Evolutionary conservation across 768 basidiomycete genomes (phyloP), one percentile per base, ranked within the genome.

Genomic region (Mycena amicta): DNA sequence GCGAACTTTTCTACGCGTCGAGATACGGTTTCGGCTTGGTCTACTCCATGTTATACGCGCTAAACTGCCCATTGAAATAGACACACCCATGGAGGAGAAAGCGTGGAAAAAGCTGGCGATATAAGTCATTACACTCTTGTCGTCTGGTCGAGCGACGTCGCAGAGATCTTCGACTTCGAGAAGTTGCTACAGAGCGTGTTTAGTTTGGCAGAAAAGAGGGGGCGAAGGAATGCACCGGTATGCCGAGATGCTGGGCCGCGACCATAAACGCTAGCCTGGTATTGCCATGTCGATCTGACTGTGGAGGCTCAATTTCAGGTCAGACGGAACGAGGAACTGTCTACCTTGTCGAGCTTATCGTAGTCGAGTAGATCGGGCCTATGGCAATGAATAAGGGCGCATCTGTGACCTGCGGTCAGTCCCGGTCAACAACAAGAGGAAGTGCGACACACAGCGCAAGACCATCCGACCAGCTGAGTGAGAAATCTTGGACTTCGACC

Each of bases 41-140:
- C 96, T 97, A 62, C 23, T 45, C 8, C 11, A 23, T 20, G 33
- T 49, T 15, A 41, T 18, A 29, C 50, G 16, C 41, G 66, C 40
- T 60, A 55, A 57, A 41, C 60, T 39, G n/a, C 31, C 46, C 4
- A n/a, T 40, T 20, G 5, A 31, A 27, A 6, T 20, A 26, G 60
- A 73, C 84, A 51, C 63, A 95, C 95, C 93, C 89, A 97, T 95
- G 0, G 92, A 88, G 0, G 95, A 96, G 72, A 99, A 99, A 0
- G 96, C 95, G 70, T 98, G 97, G 80, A 99, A 99, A 75, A 83
- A 98, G 66, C 92, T 92, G 30, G 97, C 97, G 46, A 99, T 90
- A 65, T 98, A 98, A 4, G 95, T 98, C 93, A 98, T 98, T 12
- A 98, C 92, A 72, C 91, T 93, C 33, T 94, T 87, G 74, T 99